Percentiles rank a stretch among this genome's conserved stretches.
phyloP scores from a whole-genome alignment of 345 rosid species.

The Pelargonium nanum region DNA sequence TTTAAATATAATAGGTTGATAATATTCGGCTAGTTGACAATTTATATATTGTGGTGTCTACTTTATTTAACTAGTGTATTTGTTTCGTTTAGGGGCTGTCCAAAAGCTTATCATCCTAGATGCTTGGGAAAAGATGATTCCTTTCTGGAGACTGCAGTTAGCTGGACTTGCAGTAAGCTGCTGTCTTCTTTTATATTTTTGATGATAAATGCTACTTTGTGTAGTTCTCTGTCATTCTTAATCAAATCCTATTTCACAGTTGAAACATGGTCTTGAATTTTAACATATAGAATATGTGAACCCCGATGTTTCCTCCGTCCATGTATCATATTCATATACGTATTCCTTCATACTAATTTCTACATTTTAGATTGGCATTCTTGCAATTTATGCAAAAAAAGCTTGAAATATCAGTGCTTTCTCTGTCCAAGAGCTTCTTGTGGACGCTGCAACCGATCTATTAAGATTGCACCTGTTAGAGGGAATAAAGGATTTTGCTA shows the following conservation, averaged over 20 bases:
- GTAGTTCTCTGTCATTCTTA: background rate
- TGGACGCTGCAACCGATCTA: conserved; percentile 24
- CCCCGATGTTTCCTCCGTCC: too few relatives aligned
- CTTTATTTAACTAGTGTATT: background rate
- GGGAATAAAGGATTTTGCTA: conserved; percentile 29
- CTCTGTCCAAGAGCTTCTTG: conserved; percentile 44
- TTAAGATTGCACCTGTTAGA: conserved; percentile 20
- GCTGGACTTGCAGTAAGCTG: conserved; percentile 36
- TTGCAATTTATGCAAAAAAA: conserved; percentile 29
- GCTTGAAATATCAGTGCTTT: conserved; percentile 36
- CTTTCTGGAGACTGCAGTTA: conserved; percentile 19
- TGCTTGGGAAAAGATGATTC: conserved; percentile 31
- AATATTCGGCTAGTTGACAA: background rate
- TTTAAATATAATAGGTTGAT: background rate
- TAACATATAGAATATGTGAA: background rate
- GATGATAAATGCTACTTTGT: background rate
- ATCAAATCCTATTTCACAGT: too few relatives aligned
- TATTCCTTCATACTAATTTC: background rate
- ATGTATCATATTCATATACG: background rate
- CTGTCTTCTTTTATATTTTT: background rate
- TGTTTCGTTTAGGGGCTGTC: conserved; percentile 28
- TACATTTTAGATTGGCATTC: conserved; percentile 40
- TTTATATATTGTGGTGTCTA: background rate
- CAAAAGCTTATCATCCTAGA: conserved; percentile 35
- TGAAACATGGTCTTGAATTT: background rate